Base-by-base conservation (phyloP, 176 grass and related monocot species). In the Oryza glaberrima region DNA sequence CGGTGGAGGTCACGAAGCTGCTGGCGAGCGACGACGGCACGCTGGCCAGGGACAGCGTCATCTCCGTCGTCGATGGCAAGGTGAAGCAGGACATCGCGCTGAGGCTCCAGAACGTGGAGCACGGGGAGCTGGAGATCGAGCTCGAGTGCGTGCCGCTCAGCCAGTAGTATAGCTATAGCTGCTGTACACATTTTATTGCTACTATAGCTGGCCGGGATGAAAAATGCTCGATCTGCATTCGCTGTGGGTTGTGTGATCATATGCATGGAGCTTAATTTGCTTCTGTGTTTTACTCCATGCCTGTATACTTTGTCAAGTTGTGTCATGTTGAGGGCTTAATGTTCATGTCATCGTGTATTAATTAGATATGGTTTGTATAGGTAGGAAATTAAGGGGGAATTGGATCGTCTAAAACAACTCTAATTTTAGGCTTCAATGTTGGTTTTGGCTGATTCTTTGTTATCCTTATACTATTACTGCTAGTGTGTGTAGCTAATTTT, bases 131-230 rank as follows among this genome's bases (percentile, higher is more conserved):
- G 44, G 93, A 94, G 83, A 86, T 98, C 26, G 92, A 96, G 83
- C 94, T 98, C 3, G 96, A 96, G 64, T 98, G 93, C 0, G 91
- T 98, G 36, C 93, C 91, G 22, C 93, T 98, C 67, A 98, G 90
- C 67, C 96, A 98, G 86, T 98, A 89, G 87, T 63, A 63, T 32
- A 32, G 58, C 58, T 63, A n/a, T 63, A 20, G 58, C 34, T 77
- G 81, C 4, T 20, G n/a, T n/a, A 19, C 7, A 9, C 28, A 28
- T 28, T 28, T 4, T 71, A 4, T 13, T 12, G 45, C 45, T 16
- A 16, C 45, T 51, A 16, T 51, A 16, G 1, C 30, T 70, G 77
- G 1, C 30, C 64, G 77, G 67, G 22, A 76, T 81, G 71, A 54
- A 54, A 54, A 79, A 67, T 69, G 69, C 14, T 36, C 35, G 35